Evolutionary conservation across 2,329 filamentous ascomycete species (phyloP).

Genomic region (Colletotrichum sp.): DNA sequence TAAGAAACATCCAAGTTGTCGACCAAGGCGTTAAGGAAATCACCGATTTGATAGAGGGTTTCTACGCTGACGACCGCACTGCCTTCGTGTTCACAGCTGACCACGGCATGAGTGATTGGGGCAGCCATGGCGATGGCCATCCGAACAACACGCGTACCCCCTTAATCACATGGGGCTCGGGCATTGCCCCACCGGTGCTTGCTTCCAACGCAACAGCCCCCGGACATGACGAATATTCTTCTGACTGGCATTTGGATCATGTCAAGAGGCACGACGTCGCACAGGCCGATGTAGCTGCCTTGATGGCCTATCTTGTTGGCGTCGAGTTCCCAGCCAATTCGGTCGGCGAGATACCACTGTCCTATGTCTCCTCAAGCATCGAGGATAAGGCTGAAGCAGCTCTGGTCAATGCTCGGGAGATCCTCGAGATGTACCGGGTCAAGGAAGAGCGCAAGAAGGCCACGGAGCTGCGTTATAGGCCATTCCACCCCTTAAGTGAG

Average conservation of each 20-base stretch:
- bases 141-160: conserved; percentile 97
- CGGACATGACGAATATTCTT: conserved; percentile 91
- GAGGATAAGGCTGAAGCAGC: conserved; percentile 84
- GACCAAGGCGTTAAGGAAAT: conserved; percentile 90
- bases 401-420: conserved; percentile 82
- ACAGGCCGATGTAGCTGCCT: conserved; percentile 90
- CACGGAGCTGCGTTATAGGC: conserved; percentile 76
- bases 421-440: conserved; percentile 94
- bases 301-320: conserved; percentile 93
- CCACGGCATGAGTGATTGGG: conserved; percentile 99
- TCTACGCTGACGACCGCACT: conserved; percentile 85
- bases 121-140: conserved; percentile 98
- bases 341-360: conserved; percentile 87
- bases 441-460: conserved; percentile 87
- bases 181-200: conserved; percentile 76
- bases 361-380: conserved; percentile 75
- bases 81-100: conserved; percentile 97
- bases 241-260: conserved; percentile 83
- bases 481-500: conserved; percentile 74
- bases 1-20: conserved; percentile 93
- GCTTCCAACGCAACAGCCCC: conserved; percentile 62
- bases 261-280: conserved; percentile 88
- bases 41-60: conserved; percentile 79
- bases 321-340: conserved; percentile 94
- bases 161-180: conserved; percentile 91